phyloP scores from a whole-genome alignment of 805 yeast genomes.

The Candida parachauliodes region DNA sequence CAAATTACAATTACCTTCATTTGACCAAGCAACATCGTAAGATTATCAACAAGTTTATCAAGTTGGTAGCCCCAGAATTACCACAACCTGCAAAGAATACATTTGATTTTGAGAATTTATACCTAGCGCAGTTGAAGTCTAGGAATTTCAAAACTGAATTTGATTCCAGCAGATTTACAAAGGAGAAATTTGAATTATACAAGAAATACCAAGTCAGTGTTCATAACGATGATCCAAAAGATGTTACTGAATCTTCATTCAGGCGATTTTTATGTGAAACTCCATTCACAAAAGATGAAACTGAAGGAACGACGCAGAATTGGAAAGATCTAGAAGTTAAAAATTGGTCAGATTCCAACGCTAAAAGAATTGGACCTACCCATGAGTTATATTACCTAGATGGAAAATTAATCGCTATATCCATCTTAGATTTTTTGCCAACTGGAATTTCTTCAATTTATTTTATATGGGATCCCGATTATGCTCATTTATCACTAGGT shows the following conservation, averaged over 20 bases:
- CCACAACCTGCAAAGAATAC: slow-evolving; percentile 11
- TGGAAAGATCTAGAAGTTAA: slow-evolving; percentile 27
- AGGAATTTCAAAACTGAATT: slow-evolving; percentile 39
- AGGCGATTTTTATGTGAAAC: slow-evolving; percentile 62
- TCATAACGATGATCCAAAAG: slow-evolving; percentile 57
- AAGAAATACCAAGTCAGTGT: slow-evolving; percentile 66
- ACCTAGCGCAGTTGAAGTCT: slow-evolving; percentile 37
- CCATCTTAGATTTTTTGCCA: slow-evolving; percentile 75
- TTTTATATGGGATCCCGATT: slow-evolving; percentile 85
- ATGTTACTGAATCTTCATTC: slow-evolving; percentile 48
- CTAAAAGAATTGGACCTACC: slow-evolving; percentile 49
- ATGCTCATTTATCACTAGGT: slow-evolving; percentile 66
- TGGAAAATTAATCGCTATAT: slow-evolving; percentile 63
- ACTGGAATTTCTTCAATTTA: slow-evolving; percentile 77
- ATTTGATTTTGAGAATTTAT: slow-evolving; percentile 30
- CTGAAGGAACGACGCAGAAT: slow-evolving; percentile 19
- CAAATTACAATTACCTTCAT: slow-evolving; percentile 44
- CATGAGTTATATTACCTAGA: slow-evolving; percentile 78
- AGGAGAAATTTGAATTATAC: slow-evolving; percentile 61
- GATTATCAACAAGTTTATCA: slow-evolving; percentile 57
- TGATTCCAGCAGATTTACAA: slow-evolving; percentile 49
- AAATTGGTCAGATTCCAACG: slow-evolving; percentile 25
- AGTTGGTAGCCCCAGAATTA: slow-evolving; percentile 24
- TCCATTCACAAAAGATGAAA: slow-evolving; percentile 47
- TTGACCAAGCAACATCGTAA: slow-evolving; percentile 66